phyloP scores from a whole-genome alignment of 495 filamentous ascomycete species.

The Podospora pseudocomata region DNA sequence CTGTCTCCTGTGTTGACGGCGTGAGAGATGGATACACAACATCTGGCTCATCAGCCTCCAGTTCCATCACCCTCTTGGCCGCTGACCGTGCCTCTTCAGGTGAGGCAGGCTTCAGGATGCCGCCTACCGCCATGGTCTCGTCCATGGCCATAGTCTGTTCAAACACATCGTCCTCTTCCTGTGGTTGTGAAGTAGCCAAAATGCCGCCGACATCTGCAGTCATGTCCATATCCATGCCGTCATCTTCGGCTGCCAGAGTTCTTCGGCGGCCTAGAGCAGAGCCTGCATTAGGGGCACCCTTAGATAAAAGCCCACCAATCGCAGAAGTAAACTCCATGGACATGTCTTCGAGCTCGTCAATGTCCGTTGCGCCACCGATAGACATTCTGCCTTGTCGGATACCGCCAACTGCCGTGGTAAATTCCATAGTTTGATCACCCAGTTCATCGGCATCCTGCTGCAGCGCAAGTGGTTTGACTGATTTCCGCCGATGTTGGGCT shows the following conservation, averaged over 20 bases:
- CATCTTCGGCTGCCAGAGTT: conserved; percentile 29
- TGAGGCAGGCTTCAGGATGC: conserved; percentile 44
- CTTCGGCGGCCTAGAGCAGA: conserved; percentile 25
- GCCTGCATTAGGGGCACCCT: conserved; percentile 31
- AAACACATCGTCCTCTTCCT: conserved; percentile 23
- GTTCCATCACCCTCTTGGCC: conserved; percentile 58
- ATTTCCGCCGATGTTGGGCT: conserved; percentile 25
- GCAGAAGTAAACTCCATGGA: conserved; percentile 80
- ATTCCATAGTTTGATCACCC: conserved; percentile 71
- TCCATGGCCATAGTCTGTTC: conserved; percentile 43
- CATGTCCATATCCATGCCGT: conserved; percentile 54
- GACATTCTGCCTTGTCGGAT: conserved; percentile 41
- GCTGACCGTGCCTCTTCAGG: conserved; percentile 41
- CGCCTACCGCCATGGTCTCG: conserved; percentile 54
- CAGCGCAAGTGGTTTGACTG: conserved; percentile 16
- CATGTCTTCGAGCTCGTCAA: conserved; percentile 59
- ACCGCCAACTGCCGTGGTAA: conserved; percentile 70
- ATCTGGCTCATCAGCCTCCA: conserved; percentile 52
- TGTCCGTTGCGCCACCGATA: conserved; percentile 29
- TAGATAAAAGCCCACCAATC: conserved; percentile 59
- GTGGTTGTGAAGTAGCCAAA: conserved; percentile 36
- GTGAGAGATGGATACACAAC: conserved; percentile 45
- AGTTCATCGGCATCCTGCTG: conserved; percentile 19
- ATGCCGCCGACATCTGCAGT: conserved; percentile 58
- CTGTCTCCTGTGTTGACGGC: conserved; percentile 38